phyloP scores from a whole-genome alignment of 2,329 filamentous ascomycete species.

The Penicillium sp. region DNA sequence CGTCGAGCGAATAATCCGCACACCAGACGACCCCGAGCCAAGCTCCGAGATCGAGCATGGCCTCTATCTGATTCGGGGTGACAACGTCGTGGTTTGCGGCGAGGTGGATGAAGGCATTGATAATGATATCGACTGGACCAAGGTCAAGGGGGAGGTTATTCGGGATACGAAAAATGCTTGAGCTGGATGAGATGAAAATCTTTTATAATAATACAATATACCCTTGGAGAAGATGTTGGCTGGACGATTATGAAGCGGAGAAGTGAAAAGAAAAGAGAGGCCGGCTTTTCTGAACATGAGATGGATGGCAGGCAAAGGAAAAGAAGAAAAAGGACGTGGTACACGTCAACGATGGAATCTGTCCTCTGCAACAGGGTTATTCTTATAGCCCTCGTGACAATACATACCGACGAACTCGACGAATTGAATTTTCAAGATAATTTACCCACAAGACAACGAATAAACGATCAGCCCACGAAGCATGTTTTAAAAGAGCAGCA shows the following conservation, averaged over 20 bases:
- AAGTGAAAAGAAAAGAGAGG: background rate
- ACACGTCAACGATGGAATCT: background rate
- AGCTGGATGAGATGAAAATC: conserved; percentile 20
- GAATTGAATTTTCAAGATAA: background rate
- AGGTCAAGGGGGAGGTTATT: conserved; percentile 80
- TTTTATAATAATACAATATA: background rate
- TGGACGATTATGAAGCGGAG: background rate
- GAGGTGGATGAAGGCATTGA: conserved; percentile 87
- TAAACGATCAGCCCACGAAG: background rate
- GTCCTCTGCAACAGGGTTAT: background rate
- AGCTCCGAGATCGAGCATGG: conserved; percentile 79
- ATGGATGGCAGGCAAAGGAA: background rate
- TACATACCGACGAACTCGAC: background rate
- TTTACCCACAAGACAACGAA: background rate
- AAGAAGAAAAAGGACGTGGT: background rate
- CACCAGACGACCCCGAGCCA: conserved; percentile 74
- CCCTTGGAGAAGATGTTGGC: background rate
- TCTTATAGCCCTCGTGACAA: background rate
- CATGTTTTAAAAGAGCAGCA: background rate
- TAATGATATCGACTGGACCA: conserved; percentile 83
- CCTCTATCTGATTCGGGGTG: conserved; percentile 85
- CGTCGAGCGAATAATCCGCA: conserved; percentile 84
- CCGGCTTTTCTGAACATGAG: background rate
- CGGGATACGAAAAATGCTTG: conserved; percentile 76
- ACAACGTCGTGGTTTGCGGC: conserved; percentile 89